These are phyloP conservation scores for Beauveria brongniartii DNA, from an alignment of 2,329 filamentous ascomycete genomes.

Conservation along the genomic window DNA sequence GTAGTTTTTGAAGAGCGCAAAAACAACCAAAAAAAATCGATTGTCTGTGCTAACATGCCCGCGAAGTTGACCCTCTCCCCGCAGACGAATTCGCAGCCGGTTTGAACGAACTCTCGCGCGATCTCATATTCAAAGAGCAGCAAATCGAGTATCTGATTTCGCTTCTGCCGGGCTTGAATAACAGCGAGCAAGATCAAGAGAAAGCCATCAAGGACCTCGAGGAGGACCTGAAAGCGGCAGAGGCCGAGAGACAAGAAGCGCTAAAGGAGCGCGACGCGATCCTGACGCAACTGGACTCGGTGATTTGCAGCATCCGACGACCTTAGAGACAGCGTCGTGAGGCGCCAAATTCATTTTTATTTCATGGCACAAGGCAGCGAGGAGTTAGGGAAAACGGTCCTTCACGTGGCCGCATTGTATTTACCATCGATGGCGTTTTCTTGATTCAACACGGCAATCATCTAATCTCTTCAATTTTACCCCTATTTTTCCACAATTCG, in stretches of 20 bases:
- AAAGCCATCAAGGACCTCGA: constrained; percentile 57
- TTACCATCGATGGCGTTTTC: neutral
- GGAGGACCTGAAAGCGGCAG: constrained; percentile 55
- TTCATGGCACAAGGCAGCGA: constrained; percentile 18
- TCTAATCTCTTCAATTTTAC: neutral
- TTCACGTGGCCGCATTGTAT: neutral
- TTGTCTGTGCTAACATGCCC: neutral
- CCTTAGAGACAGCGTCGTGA: constrained; percentile 38
- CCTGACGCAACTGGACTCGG: constrained; percentile 49
- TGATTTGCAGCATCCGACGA: constrained; percentile 52
- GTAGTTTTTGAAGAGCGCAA: constrained; percentile 21
- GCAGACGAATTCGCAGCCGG: constrained; percentile 58
- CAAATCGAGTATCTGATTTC: constrained; percentile 74
- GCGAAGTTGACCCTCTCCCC: constrained; percentile 48
- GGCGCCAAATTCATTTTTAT: neutral
- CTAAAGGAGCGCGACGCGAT: constrained; percentile 57
- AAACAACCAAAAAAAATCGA: neutral
- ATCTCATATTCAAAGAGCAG: constrained; percentile 72
- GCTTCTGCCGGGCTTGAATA: constrained; percentile 67
- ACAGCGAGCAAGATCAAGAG: constrained; percentile 70
- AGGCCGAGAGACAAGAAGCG: constrained; percentile 54
- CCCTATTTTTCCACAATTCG: neutral
- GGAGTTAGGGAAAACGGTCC: constrained; percentile 18
- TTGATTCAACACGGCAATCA: neutral
- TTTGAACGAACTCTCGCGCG: constrained; percentile 64